phyloP scores from a whole-genome alignment of 2,329 filamentous ascomycete species.

The Truncatella angustata region DNA sequence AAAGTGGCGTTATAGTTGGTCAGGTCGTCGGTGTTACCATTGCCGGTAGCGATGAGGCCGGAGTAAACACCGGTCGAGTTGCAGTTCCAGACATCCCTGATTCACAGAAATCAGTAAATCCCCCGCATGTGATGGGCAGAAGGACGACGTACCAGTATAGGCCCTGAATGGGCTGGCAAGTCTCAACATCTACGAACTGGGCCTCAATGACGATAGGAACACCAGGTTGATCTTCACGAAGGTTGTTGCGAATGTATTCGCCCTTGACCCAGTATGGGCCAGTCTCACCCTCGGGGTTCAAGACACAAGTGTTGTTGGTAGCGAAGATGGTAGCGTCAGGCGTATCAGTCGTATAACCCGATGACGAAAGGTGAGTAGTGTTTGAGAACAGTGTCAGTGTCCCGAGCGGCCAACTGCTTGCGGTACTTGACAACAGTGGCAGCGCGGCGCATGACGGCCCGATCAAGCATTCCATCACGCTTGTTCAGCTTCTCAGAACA shows the following conservation, averaged over 20 bases:
- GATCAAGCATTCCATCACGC: neutral
- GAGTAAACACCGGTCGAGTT: constrained; percentile 48
- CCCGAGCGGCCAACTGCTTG: constrained; percentile 19
- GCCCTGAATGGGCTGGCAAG: constrained; percentile 48
- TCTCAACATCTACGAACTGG: constrained; percentile 52
- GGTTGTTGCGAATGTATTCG: constrained; percentile 46
- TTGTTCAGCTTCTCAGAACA: neutral
- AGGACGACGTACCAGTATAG: constrained; percentile 32
- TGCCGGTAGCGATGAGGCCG: constrained; percentile 35
- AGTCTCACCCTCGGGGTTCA: constrained; percentile 50
- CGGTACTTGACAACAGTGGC: neutral
- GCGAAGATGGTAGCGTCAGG: constrained; percentile 37
- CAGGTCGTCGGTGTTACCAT: constrained; percentile 37
- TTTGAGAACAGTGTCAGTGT: constrained; percentile 25
- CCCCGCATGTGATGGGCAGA: neutral
- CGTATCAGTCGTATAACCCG: constrained; percentile 31
- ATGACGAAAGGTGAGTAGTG: constrained; percentile 27
- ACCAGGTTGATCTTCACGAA: constrained; percentile 45
- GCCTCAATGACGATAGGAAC: constrained; percentile 50
- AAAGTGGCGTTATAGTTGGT: constrained; percentile 41
- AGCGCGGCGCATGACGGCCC: neutral
- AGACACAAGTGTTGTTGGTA: constrained; percentile 43
- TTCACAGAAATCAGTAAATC: neutral
- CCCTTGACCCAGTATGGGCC: constrained; percentile 55
- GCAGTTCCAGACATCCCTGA: constrained; percentile 46